Percentiles rank a stretch among this genome's conserved stretches.
phyloP scores from a whole-genome alignment of 192 early-diverging fungal genomes.

The Neocallimastix lanati region DNA sequence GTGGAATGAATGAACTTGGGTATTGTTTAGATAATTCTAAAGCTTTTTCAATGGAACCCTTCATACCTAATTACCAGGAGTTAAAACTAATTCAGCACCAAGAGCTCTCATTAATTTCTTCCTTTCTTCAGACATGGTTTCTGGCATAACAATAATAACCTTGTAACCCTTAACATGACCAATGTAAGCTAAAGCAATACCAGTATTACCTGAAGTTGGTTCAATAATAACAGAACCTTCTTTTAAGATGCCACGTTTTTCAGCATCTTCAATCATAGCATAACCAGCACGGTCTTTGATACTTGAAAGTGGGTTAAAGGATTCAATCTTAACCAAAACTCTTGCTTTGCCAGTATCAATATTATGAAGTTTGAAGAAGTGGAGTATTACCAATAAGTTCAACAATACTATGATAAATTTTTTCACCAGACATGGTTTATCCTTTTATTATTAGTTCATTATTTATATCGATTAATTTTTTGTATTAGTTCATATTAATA shows the following conservation, averaged over 20 bases:
- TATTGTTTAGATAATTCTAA: slow-evolving; percentile 12
- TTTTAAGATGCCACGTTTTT: slow-evolving; percentile 12
- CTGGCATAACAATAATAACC: slow-evolving; percentile 18
- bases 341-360: not conserved
- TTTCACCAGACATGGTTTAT: not conserved
- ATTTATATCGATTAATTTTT: too few species aligned
- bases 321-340: slow-evolving; percentile 12
- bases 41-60: slow-evolving; percentile 18
- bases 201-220: slow-evolving; percentile 13
- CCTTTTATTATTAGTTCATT: too few species aligned
- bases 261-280: slow-evolving; percentile 18
- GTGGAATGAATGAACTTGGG: slow-evolving; percentile 14
- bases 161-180: slow-evolving; percentile 19
- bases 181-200: slow-evolving; percentile 21
- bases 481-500: too few species aligned
- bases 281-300: slow-evolving; percentile 17
- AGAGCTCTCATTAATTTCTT: slow-evolving; percentile 18
- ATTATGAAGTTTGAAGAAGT: not conserved
- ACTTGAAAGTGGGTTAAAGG: slow-evolving; percentile 13
- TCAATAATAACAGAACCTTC: slow-evolving; percentile 12
- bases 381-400: not conserved
- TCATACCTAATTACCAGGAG: slow-evolving; percentile 17
- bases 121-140: slow-evolving; percentile 20
- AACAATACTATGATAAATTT: not conserved
- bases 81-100: slow-evolving; percentile 18